Base-by-base conservation (phyloP, 2,329 filamentous ascomycete species). In the Paraphaeosphaeria sporulosa region DNA sequence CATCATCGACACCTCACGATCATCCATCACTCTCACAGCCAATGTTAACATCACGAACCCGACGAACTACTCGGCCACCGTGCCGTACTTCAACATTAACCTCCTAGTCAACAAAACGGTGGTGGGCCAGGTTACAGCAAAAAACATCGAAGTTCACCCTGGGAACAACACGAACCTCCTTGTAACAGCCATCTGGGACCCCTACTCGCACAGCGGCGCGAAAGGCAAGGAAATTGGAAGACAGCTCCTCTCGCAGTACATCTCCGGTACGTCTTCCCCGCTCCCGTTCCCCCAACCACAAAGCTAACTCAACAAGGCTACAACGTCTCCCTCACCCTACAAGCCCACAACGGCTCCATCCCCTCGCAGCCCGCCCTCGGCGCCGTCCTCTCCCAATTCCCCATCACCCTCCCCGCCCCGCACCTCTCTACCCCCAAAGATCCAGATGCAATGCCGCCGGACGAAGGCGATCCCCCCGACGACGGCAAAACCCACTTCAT, bases 1-100 rank as follows among this genome's bases (percentile, higher is more conserved):
- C 64, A 87, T 98, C 58, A 73, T 90, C 43, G 87, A 90, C 58
- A 96, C 93, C 0, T 89, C 90, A 1, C 81, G 85, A 38, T 87
- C 87, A 2, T 90, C 90, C 3, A 82, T 97, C 49, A 87, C 85
- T 21, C 80, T 98, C 38, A 83, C 88, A 70, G 90, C 91, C 15
- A 79, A 83, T 42, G 84, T 96, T 70, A 96, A 95, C 73, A 84
- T 97, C 61, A 96, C 92, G 4, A 99, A 99, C 71, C 94, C 94
- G 1, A 96, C 94, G 0, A 85, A 89, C 4, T 97, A 98, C 76
- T 89, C 91, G 4, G 94, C 93, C 4, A 83, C 82, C 2, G 83
- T 98, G n/a, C 94, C 94, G 1, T 94, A 88, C 63, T 79, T 92
- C 64, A 93, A 90, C 73, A 85, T 96, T 46, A 87, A 93, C 63